A percentile compares a stretch with the other conserved stretches of the same genome.
phyloP scores from a whole-genome alignment of 805 yeast species.

The Lipomyces mesembrius region DNA sequence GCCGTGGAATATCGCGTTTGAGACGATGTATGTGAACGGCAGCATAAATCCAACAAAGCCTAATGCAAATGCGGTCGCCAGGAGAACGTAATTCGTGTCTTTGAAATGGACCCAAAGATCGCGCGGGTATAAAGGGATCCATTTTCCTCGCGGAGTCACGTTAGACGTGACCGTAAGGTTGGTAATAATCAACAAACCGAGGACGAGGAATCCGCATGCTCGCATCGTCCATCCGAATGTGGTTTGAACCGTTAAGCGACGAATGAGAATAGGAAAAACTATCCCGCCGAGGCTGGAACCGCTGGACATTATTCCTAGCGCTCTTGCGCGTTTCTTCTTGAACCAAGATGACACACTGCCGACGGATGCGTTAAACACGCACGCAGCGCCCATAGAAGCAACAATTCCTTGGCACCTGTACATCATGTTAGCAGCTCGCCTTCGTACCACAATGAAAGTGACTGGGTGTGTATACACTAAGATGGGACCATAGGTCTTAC shows the following conservation, averaged over 20 bases:
- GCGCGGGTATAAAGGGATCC: conserved; percentile 30
- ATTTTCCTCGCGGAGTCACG: conserved; percentile 25
- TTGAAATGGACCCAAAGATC: conserved; percentile 22
- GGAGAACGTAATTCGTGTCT: conserved; percentile 24
- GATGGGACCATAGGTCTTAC: conserved; percentile 55
- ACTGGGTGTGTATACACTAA: conserved; percentile 57
- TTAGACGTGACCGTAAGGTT: conserved; percentile 38
- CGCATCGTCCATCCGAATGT: conserved; percentile 63
- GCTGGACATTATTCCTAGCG: conserved; percentile 53
- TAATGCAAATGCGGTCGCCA: conserved; percentile 26
- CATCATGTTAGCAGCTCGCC: conserved; percentile 51
- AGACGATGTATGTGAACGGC: conserved; percentile 45
- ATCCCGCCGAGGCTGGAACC: conserved; percentile 62
- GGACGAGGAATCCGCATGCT: conserved; percentile 53
- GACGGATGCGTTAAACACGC: conserved; percentile 29
- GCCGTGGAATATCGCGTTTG: conserved; percentile 41
- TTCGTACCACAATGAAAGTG: conserved; percentile 50
- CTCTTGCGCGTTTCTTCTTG: conserved; percentile 51
- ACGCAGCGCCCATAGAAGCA: conserved; percentile 32
- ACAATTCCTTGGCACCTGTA: conserved; percentile 48
- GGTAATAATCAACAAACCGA: conserved; percentile 43
- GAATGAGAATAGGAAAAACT: conserved; percentile 55
- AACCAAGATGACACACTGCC: conserved; percentile 47
- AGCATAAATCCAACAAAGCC: conserved; percentile 33
- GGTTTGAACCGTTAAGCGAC: conserved; percentile 48